Evolutionary conservation across 176 grass and related monocot species (phyloP), one percentile per base, ranked within the genome.

Genomic region (Neostapfia colusana): DNA sequence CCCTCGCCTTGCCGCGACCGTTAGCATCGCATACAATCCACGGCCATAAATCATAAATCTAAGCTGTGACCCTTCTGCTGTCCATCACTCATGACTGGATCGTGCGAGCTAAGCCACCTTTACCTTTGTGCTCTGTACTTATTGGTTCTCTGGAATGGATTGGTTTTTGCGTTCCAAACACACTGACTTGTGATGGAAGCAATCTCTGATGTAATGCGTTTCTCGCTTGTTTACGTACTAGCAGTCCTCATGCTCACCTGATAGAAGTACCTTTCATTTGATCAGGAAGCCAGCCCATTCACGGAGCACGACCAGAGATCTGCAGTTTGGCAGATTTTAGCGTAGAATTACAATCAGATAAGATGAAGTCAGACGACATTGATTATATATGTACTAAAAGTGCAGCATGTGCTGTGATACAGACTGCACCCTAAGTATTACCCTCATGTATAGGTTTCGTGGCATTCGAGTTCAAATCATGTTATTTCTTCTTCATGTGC

Each of bases 271-370:
- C 12, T 46, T 64, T 73, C 63, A 48, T n/a, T 31, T 49, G 23
- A 85, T 68, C 51, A 76, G 11, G 8, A 31, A 76, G 7, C 64
- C n/a, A n/a, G n/a, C n/a, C n/a, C 40, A 75, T 68, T 60, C n/a
- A 39, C 53, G 54, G 63, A 68, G 13, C 69, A 80, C n/a, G 53
- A 70, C 67, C 57, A 45, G 39, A 67, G 26, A 42, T 38, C 49
- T 74, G 36, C 62, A 41, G 16, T 67, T 75, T 37, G 74, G 37
- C 42, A 14, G 26, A 44, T 31, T 75, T 63, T 46, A 44, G 38
- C 72, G 23, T 75, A 20, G n/a, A 61, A 41, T 2, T 35, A 67
- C 25, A 56, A 46, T n/a, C 16, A 15, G 50, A 45, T 78, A 14
- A 55, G 57, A 41, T 24, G 55, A 44, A 78, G 35, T 54, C 21